Evolutionary conservation across 23 red algal species (phyloP).

Genomic region (Gracilaria domingensis): DNA sequence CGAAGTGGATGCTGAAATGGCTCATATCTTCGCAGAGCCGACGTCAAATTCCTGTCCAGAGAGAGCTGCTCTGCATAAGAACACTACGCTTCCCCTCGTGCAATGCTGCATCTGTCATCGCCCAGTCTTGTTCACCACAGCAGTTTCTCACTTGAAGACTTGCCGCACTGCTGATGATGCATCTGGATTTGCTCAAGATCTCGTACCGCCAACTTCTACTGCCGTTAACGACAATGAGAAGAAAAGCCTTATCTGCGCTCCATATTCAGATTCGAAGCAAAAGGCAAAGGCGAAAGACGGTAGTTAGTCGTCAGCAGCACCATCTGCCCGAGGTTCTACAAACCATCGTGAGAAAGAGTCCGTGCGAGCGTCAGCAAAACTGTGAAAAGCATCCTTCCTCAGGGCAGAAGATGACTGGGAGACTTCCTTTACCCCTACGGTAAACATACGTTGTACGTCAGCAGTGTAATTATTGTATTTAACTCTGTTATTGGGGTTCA

Average conservation of each 20-base stretch:
- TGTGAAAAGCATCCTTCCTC: background rate
- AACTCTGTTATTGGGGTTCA: too few relatives aligned
- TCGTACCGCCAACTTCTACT: background rate
- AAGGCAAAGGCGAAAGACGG: background rate
- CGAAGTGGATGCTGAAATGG: slow-evolving; percentile 26
- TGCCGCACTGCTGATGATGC: background rate
- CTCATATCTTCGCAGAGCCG: slow-evolving; percentile 15
- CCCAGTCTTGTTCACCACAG: slow-evolving; percentile 2
- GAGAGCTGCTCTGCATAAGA: background rate
- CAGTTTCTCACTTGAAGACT: background rate
- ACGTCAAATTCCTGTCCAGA: background rate
- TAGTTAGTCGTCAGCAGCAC: background rate
- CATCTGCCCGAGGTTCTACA: background rate
- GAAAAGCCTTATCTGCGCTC: background rate
- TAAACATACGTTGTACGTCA: too few relatives aligned
- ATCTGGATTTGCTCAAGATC: background rate
- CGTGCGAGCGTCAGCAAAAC: background rate
- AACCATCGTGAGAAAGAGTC: background rate
- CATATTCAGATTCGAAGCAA: background rate
- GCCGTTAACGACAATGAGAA: background rate
- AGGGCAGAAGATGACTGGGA: slow-evolving; percentile 20
- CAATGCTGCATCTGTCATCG: background rate
- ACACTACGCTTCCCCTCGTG: background rate
- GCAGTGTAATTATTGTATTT: too few relatives aligned
- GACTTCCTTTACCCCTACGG: too few relatives aligned